Base-by-base conservation (phyloP, 2,329 filamentous ascomycete species). In the Cladosporium sp. region DNA sequence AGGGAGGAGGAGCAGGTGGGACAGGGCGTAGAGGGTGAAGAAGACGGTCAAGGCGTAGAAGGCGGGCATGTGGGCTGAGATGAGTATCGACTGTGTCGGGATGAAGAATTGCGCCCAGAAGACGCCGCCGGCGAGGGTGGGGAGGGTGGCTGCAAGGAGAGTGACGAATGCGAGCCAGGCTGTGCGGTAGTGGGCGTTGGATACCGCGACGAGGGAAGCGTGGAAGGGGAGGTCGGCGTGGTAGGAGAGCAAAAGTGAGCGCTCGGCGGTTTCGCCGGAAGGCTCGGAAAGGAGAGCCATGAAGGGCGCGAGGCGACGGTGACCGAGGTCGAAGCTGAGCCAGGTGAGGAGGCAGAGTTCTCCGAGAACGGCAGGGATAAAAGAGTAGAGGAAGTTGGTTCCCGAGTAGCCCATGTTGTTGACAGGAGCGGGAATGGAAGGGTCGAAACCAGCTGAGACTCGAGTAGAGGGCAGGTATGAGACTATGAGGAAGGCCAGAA, bases 321-420 rank as follows among this genome's bases (percentile, higher is more conserved):
- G 64, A 2, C 79, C 74, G 62, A 82, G 75, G 61, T 90, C 86
- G 50, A 89, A 69, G 27, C 80, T 77, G 54, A 86, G 80, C 65
- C 88, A 84, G 44, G 79, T 66, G 40, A 89, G 76, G 64, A 85
- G 87, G 43, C 88, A 70, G 13, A 86, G 58, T 61, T 84, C 80
- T 4, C 84, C 88, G 22, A 90, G 64, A 0, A 86, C 59, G 2
- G 84, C 80, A 0, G 88, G 87, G 18, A 91, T 50, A 68, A 91
- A 89, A 54, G 80, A 83, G 73, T 90, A 96, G 44, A 96, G 72
- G 70, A 96, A 96, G 68, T 96, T 89, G 43, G 89, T 88, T 0
- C 88, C 76, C 1, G 89, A 95, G 68, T 95, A 96, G 15, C 86
- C 88, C 20, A 62, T 59, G 6, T 32, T 55, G 58, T 59, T 62